These are phyloP conservation scores for Isatis tinctoria DNA, from an alignment of 345 rosid genomes.

Conservation along the genomic window DNA sequence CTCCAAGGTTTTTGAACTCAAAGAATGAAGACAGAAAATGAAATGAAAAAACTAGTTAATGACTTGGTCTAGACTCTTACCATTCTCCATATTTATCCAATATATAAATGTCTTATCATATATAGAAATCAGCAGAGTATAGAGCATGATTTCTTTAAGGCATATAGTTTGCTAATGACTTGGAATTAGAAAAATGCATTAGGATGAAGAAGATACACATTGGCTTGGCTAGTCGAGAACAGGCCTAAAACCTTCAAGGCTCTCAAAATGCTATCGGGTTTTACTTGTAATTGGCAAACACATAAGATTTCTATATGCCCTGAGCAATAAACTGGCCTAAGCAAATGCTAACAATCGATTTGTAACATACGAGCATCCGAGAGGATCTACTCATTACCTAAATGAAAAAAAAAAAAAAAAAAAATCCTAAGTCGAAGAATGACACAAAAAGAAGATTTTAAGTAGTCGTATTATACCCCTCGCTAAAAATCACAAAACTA, in stretches of 20 bases:
- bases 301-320: neutral
- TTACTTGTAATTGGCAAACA: neutral
- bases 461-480: neutral
- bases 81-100: neutral
- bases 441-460: neutral
- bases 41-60: neutral
- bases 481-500: neutral
- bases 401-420: neutral
- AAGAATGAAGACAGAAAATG: neutral
- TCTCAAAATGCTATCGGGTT: neutral
- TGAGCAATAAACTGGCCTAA: neutral
- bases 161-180: neutral
- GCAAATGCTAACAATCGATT: neutral
- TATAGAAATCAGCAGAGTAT: neutral
- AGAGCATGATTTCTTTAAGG: too few relatives aligned
- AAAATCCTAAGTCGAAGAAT: neutral
- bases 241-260: neutral
- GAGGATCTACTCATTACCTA: neutral
- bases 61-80: neutral
- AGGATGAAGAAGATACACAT: neutral
- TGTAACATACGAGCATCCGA: neutral
- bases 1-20: constrained; percentile 55
- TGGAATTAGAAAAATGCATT: neutral
- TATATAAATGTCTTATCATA: neutral
- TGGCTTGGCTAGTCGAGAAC: neutral